phyloP scores from a whole-genome alignment of 2,329 filamentous ascomycete species.

The Pseudopithomyces maydicus region DNA sequence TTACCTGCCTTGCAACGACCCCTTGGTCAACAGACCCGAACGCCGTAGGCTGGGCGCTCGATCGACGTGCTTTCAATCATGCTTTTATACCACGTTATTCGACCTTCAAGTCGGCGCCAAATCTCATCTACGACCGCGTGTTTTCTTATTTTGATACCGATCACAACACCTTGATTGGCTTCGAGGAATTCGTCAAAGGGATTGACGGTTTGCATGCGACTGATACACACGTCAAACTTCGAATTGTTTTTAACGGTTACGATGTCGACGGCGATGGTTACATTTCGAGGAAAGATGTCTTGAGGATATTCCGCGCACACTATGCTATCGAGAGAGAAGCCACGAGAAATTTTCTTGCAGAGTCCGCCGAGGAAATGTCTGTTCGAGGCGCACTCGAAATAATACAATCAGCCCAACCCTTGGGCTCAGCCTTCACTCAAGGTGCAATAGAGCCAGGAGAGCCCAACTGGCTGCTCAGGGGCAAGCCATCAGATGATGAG shows the following conservation, averaged over 20 bases:
- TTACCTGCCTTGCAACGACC: constrained; percentile 88
- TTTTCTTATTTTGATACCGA: constrained; percentile 97
- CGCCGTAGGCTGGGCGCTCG: constrained; percentile 79
- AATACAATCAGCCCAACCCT: constrained; percentile 51
- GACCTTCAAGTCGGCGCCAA: constrained; percentile 77
- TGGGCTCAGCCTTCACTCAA: constrained; percentile 52
- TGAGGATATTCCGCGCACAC: constrained; percentile 90
- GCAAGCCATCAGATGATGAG: constrained; percentile 40
- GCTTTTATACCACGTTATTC: constrained; percentile 86
- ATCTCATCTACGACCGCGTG: constrained; percentile 93
- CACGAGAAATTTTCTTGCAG: constrained; percentile 79
- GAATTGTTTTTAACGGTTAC: constrained; percentile 81
- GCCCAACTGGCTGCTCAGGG: constrained; percentile 20
- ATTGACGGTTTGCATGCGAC: constrained; percentile 65
- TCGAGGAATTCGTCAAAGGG: constrained; percentile 87
- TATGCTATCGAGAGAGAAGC: constrained; percentile 90
- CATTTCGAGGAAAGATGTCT: constrained; percentile 82
- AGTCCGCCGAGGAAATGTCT: constrained; percentile 76
- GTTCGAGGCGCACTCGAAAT: constrained; percentile 53
- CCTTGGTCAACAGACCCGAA: constrained; percentile 84
- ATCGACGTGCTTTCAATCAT: constrained; percentile 88
- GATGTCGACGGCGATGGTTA: constrained; percentile 89
- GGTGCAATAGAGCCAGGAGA: constrained; percentile 36
- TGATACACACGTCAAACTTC: constrained; percentile 54
- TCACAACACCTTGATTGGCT: constrained; percentile 84